phyloP scores from a whole-genome alignment of 2,329 filamentous ascomycete genomes.

The Rhynchosporium agropyri region DNA sequence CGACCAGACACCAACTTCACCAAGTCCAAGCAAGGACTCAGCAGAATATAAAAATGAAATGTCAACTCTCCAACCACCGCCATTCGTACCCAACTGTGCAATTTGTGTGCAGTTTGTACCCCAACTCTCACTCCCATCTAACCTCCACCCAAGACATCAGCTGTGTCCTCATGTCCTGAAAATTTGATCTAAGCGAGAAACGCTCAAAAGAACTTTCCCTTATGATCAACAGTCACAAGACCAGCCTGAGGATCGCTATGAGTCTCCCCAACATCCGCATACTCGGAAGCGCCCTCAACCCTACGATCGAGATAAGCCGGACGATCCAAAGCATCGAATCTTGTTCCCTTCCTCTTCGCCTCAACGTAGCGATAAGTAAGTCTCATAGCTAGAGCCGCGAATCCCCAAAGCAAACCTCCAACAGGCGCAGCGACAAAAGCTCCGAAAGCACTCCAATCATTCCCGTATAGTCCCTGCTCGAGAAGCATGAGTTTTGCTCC shows the following conservation, averaged over 20 bases:
- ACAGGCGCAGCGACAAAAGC: constrained; percentile 80
- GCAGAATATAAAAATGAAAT: neutral
- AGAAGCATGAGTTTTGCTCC: constrained; percentile 72
- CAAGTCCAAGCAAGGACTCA: neutral
- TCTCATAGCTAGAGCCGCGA: constrained; percentile 62
- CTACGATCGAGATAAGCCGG: constrained; percentile 43
- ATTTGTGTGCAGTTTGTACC: no score
- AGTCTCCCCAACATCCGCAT: constrained; percentile 34
- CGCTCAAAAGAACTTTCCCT: constrained; percentile 41
- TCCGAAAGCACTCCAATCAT: constrained; percentile 82
- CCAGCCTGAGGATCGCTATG: constrained; percentile 29
- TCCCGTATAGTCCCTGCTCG: constrained; percentile 71
- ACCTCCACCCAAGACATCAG: neutral
- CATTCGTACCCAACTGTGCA: neutral
- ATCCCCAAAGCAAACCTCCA: constrained; percentile 72
- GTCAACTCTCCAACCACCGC: neutral
- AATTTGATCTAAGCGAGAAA: neutral
- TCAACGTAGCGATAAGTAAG: constrained; percentile 59
- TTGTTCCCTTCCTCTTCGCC: constrained; percentile 59
- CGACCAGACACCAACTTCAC: neutral
- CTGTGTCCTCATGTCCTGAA: neutral
- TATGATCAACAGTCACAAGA: constrained; percentile 38
- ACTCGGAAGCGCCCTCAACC: constrained; percentile 39
- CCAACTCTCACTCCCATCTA: no score
- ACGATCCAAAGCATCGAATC: constrained; percentile 69